Evolutionary conservation across 2,329 filamentous ascomycete species (phyloP), one percentile per base, ranked within the genome.

Genomic region (Diaporthe citri): DNA sequence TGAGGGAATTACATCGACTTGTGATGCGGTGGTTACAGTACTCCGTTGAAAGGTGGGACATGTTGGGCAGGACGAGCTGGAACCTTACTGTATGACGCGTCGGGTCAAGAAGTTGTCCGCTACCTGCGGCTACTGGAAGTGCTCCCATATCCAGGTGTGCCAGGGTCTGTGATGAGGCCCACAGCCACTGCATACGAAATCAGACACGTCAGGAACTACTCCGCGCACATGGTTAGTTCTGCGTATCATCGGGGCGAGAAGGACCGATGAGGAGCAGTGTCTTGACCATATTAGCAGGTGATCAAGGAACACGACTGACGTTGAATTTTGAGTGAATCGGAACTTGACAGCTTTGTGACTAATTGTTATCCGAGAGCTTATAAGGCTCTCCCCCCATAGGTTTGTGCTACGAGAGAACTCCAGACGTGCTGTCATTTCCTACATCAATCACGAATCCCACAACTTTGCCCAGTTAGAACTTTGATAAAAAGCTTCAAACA

Each of bases 181-280:
- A 66, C 60, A 25, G 28, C 20, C 60, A 51, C 10, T 66, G 28
- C 60, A 25, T 66, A 9, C 36, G 9, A 9, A 34, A 15, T 34
- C 41, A 41, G 28, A 48, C 60, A 66, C 60, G 60, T 66, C 60
- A 66, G 43, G 43, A 66, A 34, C 2, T 25, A 8, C 60, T 66
- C 41, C 41, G 43, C 60, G 51, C 12, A 4, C 28, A 48, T 51
- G 60, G 17, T 2, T 22, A 51, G 5, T 66, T 17, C 4, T 25
- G 25, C 22, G 12, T 51, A 15, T n/a, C 28, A 66, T 43, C 60
- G 28, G n/a, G 20, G 43, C 9, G 20, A 51, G 28, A 51, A 31
- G 6, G 10, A 15, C n/a, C 60, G 41, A 12, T 34, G 41, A 48
- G 43, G 20, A 46, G 36, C 1, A 22, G 20, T 13, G 15, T 46